Percentiles rank a stretch among this genome's conserved stretches.
These are phyloP conservation scores for Leucogyrophana mollusca DNA, from an alignment of 768 basidiomycete species.

Conservation along the genomic window DNA sequence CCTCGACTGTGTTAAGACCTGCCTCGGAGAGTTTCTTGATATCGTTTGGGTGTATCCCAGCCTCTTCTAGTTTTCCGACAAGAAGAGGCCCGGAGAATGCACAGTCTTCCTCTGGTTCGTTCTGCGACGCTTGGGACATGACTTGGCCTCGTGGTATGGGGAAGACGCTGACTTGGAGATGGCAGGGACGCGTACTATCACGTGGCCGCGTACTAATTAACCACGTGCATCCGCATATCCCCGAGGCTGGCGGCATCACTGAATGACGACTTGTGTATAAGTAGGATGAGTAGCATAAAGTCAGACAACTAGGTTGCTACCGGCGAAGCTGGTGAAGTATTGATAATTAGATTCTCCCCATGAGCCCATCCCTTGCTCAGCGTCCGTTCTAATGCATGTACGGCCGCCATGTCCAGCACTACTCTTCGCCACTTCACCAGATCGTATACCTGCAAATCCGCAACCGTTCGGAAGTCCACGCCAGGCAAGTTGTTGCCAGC, in stretches of 20 bases:
- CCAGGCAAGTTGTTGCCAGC: constrained; percentile 72
- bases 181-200: constrained; percentile 26
- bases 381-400: constrained; percentile 72
- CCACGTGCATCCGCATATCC: constrained; percentile 5
- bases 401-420: constrained; percentile 77
- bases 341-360: too few species aligned
- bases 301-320: too few species aligned
- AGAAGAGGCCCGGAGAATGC: constrained; percentile 79
- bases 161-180: not conserved
- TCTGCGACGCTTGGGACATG: constrained; percentile 52
- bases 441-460: constrained; percentile 78
- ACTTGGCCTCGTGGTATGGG: not conserved
- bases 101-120: constrained; percentile 45
- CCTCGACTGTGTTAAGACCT: constrained; percentile 91
- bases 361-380: constrained; percentile 41
- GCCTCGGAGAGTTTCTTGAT: constrained; percentile 94
- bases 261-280: too few species aligned
- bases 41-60: constrained; percentile 85
- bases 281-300: too few species aligned
- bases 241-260: too few species aligned
- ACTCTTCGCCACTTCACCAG: constrained; percentile 80
- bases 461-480: constrained; percentile 59
- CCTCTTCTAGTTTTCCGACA: constrained; percentile 82
- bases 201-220: constrained; percentile 23
- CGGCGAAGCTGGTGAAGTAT: too few species aligned